Evolutionary conservation across 2,329 filamentous ascomycete genomes (phyloP).

Genomic region (Epichloe bromicola): DNA sequence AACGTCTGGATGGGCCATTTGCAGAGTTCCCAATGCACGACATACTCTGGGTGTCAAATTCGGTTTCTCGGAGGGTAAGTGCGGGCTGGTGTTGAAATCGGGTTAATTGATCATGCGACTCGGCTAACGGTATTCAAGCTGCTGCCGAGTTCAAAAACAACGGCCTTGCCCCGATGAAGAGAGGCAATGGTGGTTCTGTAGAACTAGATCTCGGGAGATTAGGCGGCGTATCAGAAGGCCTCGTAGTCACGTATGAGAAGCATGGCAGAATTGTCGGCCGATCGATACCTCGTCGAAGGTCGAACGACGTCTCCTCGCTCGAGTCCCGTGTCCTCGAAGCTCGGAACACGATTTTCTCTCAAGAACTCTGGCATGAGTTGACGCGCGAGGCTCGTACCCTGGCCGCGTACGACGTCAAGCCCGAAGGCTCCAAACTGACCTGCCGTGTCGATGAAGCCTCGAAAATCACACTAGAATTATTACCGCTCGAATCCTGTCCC

Average conservation of each 20-base stretch:
- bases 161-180: constrained; percentile 68
- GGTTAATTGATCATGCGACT: too few relatives aligned
- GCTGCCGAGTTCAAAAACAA: constrained; percentile 48
- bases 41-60: constrained; percentile 75
- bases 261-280: constrained; percentile 45
- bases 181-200: constrained; percentile 61
- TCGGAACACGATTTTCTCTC: constrained; percentile 65
- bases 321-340: constrained; percentile 61
- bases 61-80: constrained; percentile 65
- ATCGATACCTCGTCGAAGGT: constrained; percentile 36
- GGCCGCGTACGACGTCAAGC: constrained; percentile 55
- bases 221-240: constrained; percentile 38
- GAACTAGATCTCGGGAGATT: constrained; percentile 52
- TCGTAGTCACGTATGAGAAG: constrained; percentile 55
- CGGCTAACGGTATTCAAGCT: constrained; percentile 20
- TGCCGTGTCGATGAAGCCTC: constrained; percentile 39
- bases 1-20: constrained; percentile 76
- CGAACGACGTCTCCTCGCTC: constrained; percentile 40
- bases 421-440: constrained; percentile 43
- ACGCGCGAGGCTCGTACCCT: constrained; percentile 67
- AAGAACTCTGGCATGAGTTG: constrained; percentile 86
- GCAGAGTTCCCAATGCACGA: constrained; percentile 57
- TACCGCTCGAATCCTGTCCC: constrained; percentile 37
- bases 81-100: not conserved
- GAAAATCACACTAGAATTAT: constrained; percentile 53